Evolutionary conservation across 2,329 filamentous ascomycete species (phyloP).

Genomic region (Venturia aucupariae): DNA sequence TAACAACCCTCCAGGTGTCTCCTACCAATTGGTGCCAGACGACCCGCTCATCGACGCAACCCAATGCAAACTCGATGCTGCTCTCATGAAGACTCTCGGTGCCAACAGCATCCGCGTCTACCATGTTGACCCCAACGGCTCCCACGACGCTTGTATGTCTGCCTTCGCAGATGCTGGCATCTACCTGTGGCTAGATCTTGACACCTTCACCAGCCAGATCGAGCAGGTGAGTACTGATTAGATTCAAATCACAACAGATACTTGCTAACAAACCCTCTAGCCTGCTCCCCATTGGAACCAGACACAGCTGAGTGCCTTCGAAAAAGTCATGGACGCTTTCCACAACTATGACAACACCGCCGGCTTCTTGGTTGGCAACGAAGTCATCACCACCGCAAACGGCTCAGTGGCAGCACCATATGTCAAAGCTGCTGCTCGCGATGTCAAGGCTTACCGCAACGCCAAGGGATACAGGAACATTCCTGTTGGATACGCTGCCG

Average conservation of each 20-base stretch:
- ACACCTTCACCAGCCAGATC: conserved; percentile 63
- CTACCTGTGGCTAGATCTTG: conserved; percentile 76
- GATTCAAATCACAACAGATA: conserved; percentile 16
- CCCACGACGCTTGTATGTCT: conserved; percentile 74
- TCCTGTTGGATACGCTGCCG: conserved; percentile 74
- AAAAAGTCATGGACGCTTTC: conserved; percentile 67
- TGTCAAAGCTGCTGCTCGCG: conserved; percentile 70
- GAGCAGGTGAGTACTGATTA: conserved; percentile 40
- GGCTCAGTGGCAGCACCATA: conserved; percentile 63
- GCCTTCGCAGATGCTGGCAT: conserved; percentile 72
- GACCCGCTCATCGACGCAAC: conserved; percentile 68
- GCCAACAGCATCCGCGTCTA: conserved; percentile 83
- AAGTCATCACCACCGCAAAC: conserved; percentile 57
- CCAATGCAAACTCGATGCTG: conserved; percentile 68
- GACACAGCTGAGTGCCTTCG: conserved; percentile 59
- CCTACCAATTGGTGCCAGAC: conserved; percentile 56
- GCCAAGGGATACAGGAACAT: conserved; percentile 69
- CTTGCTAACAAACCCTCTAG: conserved; percentile 28
- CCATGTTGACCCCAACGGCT: conserved; percentile 62
- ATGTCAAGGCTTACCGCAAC: conserved; percentile 74
- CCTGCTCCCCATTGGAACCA: conserved; percentile 60
- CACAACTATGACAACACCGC: conserved; percentile 69
- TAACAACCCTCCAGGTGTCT: conserved; percentile 47
- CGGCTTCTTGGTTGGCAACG: conserved; percentile 82
- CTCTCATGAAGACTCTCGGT: conserved; percentile 69